These are phyloP conservation scores for Hypoxylon fuscum DNA, from an alignment of 495 filamentous ascomycete genomes.

Conservation along the genomic window DNA sequence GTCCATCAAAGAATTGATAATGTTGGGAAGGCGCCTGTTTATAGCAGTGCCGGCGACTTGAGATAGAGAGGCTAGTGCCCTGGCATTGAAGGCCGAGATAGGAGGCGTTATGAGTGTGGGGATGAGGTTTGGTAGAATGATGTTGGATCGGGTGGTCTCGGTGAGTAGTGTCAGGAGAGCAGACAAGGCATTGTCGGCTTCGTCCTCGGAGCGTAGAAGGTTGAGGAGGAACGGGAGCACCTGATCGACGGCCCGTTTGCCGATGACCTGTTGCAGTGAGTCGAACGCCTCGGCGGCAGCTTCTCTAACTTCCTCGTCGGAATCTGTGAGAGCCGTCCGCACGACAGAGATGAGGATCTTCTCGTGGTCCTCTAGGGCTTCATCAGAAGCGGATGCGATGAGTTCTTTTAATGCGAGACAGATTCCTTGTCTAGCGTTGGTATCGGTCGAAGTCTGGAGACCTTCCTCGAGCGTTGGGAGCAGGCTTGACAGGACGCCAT, in stretches of 20 bases:
- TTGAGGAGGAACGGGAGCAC: constrained; percentile 91
- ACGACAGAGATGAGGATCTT: constrained; percentile 94
- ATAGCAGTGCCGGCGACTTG: constrained; percentile 89
- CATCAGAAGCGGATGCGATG: constrained; percentile 87
- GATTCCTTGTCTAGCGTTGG: constrained; percentile 95
- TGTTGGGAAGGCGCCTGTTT: constrained; percentile 85
- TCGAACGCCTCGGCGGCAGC: constrained; percentile 98
- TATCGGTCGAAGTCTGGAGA: constrained; percentile 85
- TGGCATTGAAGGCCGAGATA: constrained; percentile 95
- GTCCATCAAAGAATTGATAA: constrained; percentile 93
- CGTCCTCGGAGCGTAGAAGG: constrained; percentile 81
- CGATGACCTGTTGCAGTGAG: constrained; percentile 88
- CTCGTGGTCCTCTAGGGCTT: constrained; percentile 92
- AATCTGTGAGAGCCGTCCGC: constrained; percentile 89
- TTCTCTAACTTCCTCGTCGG: constrained; percentile 88
- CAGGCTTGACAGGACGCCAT: constrained; percentile 86
- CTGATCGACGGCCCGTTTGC: constrained; percentile 93
- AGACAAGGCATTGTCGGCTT: constrained; percentile 90
- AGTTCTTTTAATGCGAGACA: constrained; percentile 95
- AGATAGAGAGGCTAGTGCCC: constrained; percentile 88
- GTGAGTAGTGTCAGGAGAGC: constrained; percentile 92
- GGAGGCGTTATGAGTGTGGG: constrained; percentile 88
- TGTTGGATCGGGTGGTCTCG: constrained; percentile 91
- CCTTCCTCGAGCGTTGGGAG: constrained; percentile 94
- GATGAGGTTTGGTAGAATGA: constrained; percentile 95